These are phyloP conservation scores for Pythium dissimile DNA, from an alignment of 352 stramenopile genomes.

Conservation along the genomic window DNA sequence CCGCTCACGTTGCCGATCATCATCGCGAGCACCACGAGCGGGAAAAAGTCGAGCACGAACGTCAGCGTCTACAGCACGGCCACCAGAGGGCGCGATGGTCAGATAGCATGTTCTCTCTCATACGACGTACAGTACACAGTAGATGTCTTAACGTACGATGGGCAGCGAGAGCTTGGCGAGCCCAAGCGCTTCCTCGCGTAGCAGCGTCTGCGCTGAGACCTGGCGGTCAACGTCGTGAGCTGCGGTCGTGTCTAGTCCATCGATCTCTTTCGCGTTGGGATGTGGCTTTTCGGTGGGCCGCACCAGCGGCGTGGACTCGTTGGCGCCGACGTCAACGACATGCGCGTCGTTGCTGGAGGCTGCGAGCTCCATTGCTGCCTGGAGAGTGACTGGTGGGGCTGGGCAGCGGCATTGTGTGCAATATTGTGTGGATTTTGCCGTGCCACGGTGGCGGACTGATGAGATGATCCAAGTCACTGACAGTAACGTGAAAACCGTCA, in stretches of 20 bases:
- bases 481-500: no score
- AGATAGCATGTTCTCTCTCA: no score
- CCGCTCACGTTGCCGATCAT: constrained; percentile 55
- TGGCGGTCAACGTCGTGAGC: neutral
- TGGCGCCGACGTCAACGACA: neutral
- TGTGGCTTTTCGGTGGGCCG: constrained; percentile 1
- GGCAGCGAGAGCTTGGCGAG: constrained; percentile 16
- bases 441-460: neutral
- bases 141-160: constrained; percentile 5
- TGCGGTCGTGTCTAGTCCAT: constrained; percentile 1
- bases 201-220: neutral
- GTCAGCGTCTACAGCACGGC: constrained; percentile 29
- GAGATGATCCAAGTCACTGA: no score
- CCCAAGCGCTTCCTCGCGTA: constrained; percentile 5
- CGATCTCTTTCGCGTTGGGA: no score
- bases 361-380: neutral
- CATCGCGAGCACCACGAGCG: constrained; percentile 44
- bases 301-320: constrained; percentile 15
- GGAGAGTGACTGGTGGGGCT: neutral
- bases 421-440: neutral
- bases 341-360: neutral
- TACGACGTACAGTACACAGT: neutral
- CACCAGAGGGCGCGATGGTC: neutral
- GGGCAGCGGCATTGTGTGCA: neutral
- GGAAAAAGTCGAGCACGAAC: constrained; percentile 45